Evolutionary conservation across 257 asterid genomes (phyloP).

Genomic region (Jasminum sambac): DNA sequence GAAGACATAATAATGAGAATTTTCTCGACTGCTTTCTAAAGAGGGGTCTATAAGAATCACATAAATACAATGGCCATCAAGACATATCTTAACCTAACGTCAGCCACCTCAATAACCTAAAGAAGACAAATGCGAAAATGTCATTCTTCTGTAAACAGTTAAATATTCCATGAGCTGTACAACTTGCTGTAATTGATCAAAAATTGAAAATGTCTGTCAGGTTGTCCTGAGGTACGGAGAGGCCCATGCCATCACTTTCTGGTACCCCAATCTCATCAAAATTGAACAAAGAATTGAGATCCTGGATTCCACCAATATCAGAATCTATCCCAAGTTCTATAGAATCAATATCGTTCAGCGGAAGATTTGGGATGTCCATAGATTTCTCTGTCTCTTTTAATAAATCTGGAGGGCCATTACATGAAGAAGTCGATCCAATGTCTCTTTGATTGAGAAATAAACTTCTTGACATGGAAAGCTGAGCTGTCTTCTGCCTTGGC

Average conservation of each 20-base stretch:
- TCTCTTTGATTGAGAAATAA: conserved; percentile 56
- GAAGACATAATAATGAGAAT: conserved; percentile 20
- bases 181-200: conserved; percentile 40
- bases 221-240: conserved; percentile 88
- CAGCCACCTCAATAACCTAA: not conserved
- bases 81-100: conserved; percentile 28
- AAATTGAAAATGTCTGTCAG: conserved; percentile 70
- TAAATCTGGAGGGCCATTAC: conserved; percentile 37
- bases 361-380: conserved; percentile 36
- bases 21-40: conserved; percentile 29
- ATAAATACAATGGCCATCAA: conserved; percentile 63
- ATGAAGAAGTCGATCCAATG: conserved; percentile 47
- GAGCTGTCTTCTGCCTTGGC: conserved; percentile 85
- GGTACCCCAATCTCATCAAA: conserved; percentile 70
- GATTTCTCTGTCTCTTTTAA: conserved; percentile 43
- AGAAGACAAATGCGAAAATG: conserved; percentile 7
- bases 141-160: conserved; percentile 36
- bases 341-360: conserved; percentile 48
- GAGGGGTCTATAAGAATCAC: conserved; percentile 34
- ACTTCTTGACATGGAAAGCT: conserved; percentile 72
- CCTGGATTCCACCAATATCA: conserved; percentile 71
- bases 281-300: conserved; percentile 81
- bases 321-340: conserved; percentile 69
- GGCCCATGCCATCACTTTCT: conserved; percentile 74
- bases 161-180: conserved; percentile 60